Evolutionary conservation across 2,329 filamentous ascomycete species (phyloP), one percentile per base, ranked within the genome.

Genomic region (Colletotrichum sublineola): DNA sequence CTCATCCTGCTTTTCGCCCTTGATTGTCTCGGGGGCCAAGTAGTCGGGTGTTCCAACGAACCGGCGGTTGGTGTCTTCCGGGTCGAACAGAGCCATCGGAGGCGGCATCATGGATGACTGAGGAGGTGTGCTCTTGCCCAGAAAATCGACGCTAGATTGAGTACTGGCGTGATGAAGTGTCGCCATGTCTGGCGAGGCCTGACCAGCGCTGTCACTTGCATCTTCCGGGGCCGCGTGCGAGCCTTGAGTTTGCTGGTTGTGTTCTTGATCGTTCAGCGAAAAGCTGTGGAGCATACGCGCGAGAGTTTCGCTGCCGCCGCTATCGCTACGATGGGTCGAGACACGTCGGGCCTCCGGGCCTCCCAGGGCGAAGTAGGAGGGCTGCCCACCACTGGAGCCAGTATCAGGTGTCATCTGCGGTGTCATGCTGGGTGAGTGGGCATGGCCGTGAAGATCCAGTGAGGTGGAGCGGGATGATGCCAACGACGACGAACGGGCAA

Each of bases 11-110:
- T 96, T 95, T 75, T 95, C 91, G 62, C 97, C 96, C 75, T 94
- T 95, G 79, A 99, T 97, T 0, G 97, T 99, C 80, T 99, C 97
- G 0, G 96, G 96, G 0, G 96, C 96, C 18, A 99, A 88, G 79
- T 99, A 99, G 81, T 99, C 96, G 0, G 96, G 96, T 0, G 96
- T 99, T 42, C 96, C 96, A 11, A 99, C 96, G 77, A 99, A 99
- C 50, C 94, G 92, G 66, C 96, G 91, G 79, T 94, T 96, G 73
- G 91, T 97, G 78, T 99, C 96, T 79, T 97, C 93, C 0, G 96
- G 96, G 78, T 98, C 95, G 78, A 98, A 99, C 4, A 99, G 85
- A 3, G 96, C 94, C 94, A 96, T 95, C 5, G 95, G 95, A 33
- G 96, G 96, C 29, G 92, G 92, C 89, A 98, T 93, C 86, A 94